Base-by-base conservation (phyloP, 306 rosid species). In the Quercus dentata region DNA sequence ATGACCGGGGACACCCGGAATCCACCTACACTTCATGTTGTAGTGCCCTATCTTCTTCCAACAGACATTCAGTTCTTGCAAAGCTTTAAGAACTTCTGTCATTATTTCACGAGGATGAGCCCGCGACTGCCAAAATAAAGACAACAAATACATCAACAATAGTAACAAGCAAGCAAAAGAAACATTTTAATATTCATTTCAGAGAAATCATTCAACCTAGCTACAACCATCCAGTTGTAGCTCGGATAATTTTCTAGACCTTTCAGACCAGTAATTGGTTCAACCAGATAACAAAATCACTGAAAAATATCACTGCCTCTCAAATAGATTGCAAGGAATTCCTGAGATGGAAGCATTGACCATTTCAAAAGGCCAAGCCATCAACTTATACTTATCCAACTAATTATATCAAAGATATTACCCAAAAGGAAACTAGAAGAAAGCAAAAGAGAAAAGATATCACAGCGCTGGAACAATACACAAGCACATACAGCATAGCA, bases 11-110 rank as follows among this genome's bases (percentile, higher is more conserved):
- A 69, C 69, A 70, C 86, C 86, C 31, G 86, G 83, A 61, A 83
- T 79, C 94, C 97, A 93, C 86, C 91, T 85, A 79, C 99, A 94
- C 86, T 94, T 95, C 98, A 95, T 92, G 86, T 91, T 95, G 90
- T 95, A 95, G 81, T 88, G 97, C 2, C 99, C 99, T 57, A 95
- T 92, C 88, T 91, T 95, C 88, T 95, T 95, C 99, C 99, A 95
- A 71, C 91, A 78, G 69, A 95, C 99, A 77, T 76, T 89, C 69
- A 95, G 83, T 83, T 84, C 98, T 92, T 90, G 97, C 81, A 95
- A 80, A 76, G 97, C 98, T 85, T 86, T 91, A 57, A 95, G 97
- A 77, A 95, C 99, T 90, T 92, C 97, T 0, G 90, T 83, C 99
- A 95, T 95, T 87, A 95, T 92, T 79, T 91, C 98, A 62, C 98